Base-by-base conservation (phyloP, 2,329 filamentous ascomycete species). In the Hymenoscyphus occultus region DNA sequence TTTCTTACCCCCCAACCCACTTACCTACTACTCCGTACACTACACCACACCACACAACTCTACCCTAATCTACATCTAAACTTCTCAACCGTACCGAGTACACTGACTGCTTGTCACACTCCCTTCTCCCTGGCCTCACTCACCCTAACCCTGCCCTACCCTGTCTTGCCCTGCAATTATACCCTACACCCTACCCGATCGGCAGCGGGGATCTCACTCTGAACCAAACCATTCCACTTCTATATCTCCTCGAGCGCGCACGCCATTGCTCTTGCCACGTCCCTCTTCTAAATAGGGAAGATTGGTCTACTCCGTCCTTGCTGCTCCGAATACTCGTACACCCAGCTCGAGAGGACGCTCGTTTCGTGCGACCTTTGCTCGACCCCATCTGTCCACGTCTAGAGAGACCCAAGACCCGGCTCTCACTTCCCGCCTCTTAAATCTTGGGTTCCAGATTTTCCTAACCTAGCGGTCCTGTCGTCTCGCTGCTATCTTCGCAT, bases 191-290 rank as follows among this genome's bases (percentile, higher is more conserved):
- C 42, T 60, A 32, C n/a, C 48, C 48, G 48, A 51, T 51, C 48
- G 48, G 48, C 48, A 51, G 19, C 65, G 58, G 60, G 67, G 64
- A 65, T 68, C 48, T 63, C 39, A 42, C 56, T 65, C 63, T 63
- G 32, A 64, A 58, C 64, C 60, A 62, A 65, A 51, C 54, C 56
- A 51, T 58, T 48, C 51, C 51, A 35, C 59, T 62, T 68, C 40
- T 67, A 69, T 70, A 69, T 69, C 67, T 68, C 64, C 65, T 68
- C 67, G 59, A 57, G 57, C 64, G 42, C 60, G 58, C 42, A 42
- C 57, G 45, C 65, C 59, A 35, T 61, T 63, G 48, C 61, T 56
- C 58, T 64, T 61, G 35, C 60, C 19, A 56, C 31, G 19, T 35
- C 51, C 35, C 39, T 39, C 61, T 39, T 54, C 45, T 54, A 45